Evolutionary conservation across 176 grass and related monocot genomes (phyloP).

Genomic region (Ensete glaucum): DNA sequence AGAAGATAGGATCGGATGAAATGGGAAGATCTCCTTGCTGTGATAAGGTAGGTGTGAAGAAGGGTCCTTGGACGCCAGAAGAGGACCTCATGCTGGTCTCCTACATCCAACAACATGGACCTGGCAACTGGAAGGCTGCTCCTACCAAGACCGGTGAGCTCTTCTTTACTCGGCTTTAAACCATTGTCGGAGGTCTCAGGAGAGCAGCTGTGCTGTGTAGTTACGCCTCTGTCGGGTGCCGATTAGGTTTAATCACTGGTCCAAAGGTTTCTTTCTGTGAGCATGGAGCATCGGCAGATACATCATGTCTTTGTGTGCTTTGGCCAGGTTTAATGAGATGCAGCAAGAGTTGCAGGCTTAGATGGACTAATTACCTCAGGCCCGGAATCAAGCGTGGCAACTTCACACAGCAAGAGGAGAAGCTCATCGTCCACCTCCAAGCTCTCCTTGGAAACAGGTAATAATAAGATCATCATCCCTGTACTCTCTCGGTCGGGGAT

Average conservation of each 20-base stretch:
- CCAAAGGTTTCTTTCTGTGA: no score
- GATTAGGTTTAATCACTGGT: no score
- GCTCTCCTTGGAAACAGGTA: slow-evolving; percentile 12
- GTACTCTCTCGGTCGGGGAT: background rate
- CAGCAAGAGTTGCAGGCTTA: slow-evolving; percentile 5
- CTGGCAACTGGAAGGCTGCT: slow-evolving; percentile 5
- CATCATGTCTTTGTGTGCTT: no score
- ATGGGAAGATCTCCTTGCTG: background rate
- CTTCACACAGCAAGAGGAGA: slow-evolving; percentile 6
- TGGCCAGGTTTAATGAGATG: slow-evolving; percentile 5
- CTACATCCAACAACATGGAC: slow-evolving; percentile 2
- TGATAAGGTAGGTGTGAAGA: background rate
- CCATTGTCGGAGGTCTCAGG: no score
- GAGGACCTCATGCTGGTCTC: slow-evolving; percentile 11
- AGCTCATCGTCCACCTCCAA: slow-evolving; percentile 7
- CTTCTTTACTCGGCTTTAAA: background rate
- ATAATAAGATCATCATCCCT: background rate
- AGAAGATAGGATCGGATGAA: background rate
- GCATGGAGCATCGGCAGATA: no score
- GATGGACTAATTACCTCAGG: slow-evolving; percentile 9
- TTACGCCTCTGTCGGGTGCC: no score
- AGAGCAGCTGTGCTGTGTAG: no score
- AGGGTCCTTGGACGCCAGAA: slow-evolving; percentile 6
- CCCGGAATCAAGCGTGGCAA: slow-evolving; percentile 10
- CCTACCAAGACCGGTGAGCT: background rate